Evolutionary conservation across 2,329 filamentous ascomycete genomes (phyloP), one percentile per base, ranked within the genome.

Genomic region (Ceratocystis diversiconidia): DNA sequence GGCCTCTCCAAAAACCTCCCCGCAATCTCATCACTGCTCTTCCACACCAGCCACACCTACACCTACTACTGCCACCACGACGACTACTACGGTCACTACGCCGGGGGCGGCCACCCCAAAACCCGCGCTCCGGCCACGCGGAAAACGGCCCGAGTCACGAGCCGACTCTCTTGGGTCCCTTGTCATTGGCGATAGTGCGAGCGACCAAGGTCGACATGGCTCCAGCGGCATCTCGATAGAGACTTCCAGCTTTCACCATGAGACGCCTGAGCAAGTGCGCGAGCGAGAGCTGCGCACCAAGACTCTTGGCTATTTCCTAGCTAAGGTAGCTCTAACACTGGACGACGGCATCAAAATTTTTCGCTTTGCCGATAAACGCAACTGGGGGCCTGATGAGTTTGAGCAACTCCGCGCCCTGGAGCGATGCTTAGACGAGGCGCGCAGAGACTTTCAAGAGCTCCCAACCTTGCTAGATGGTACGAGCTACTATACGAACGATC

Each of bases 361-460:
- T 71, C 76, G 76, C 74, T 77, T 82, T 69, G 78, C 81, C 70
- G 82, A 85, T 73, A 84, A 83, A 73, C 77, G 78, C 57, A 78
- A 80, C 68, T 85, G 82, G 82, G 80, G 79, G 0, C 74, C 76
- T 25, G 81, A 84, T 75, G 82, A 85, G 74, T 79, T 82, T 71
- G 82, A 84, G 71, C 82, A 85, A 74, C 72, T 80, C 66, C 79
- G 78, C 66, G 78, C 80, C 61, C 75, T 85, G 64, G 79, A 83
- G 70, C 75, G 77, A 44, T 76, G 78, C n/a, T 76, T 85, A 63
- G 80, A 84, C 71, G 81, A 83, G 69, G 82, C 82, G 65, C 82
- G 80, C 73, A 79, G 77, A 72, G 82, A 85, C 73, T 85, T 84
- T 69, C 82, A 85, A 73, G 78, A 82, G 70, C 75, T 85, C 67